Percentiles rank a stretch among this genome's conserved stretches.
Conservation (phyloP, 257 asterid genomes). For the Coffea canephora region DNA sequence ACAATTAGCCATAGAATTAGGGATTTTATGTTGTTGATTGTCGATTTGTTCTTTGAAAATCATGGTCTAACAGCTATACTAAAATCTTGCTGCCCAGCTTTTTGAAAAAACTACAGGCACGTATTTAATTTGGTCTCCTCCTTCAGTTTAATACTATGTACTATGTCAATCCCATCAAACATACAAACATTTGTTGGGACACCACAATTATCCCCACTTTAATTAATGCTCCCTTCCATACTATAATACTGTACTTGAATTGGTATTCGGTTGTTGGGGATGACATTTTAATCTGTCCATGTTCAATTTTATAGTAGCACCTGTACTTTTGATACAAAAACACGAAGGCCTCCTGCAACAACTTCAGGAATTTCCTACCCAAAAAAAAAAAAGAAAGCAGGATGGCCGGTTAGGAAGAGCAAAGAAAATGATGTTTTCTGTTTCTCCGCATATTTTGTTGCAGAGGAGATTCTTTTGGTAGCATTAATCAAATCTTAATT, state of each 20-base stretch:
- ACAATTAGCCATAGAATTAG: background rate
- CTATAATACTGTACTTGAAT: no score
- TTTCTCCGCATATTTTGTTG: background rate
- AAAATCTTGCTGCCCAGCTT: background rate
- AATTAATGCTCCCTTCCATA: background rate
- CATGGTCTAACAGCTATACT: background rate
- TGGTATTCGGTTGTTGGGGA: background rate
- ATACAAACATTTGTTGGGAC: no score
- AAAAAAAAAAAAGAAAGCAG: no score
- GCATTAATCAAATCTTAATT: background rate
- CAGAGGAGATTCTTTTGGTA: background rate
- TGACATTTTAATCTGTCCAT: background rate
- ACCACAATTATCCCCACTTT: background rate
- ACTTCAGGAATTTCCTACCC: background rate
- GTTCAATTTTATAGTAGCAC: background rate
- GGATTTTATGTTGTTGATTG: background rate
- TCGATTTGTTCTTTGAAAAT: background rate
- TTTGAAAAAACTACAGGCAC: background rate
- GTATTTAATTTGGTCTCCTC: background rate
- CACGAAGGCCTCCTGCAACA: background rate
- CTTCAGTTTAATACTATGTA: no score
- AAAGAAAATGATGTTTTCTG: background rate
- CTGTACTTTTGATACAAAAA: background rate
- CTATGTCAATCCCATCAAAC: background rate
- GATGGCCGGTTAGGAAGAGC: background rate